Conservation (phyloP, 2,329 filamentous ascomycete species). For the Emericellopsis cladophorae region DNA sequence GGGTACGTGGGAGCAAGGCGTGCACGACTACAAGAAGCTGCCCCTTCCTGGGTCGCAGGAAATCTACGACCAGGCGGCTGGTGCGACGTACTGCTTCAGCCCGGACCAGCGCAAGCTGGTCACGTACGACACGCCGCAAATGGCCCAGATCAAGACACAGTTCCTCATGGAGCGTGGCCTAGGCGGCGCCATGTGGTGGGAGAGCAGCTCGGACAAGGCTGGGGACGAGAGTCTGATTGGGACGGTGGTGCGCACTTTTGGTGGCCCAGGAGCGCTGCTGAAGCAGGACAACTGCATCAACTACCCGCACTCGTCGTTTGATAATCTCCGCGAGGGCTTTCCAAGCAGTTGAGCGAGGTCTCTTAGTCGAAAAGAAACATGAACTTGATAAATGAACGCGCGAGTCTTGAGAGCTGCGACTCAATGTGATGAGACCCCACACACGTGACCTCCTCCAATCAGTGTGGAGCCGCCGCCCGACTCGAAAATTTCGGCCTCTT, state of each 20-base stretch:
- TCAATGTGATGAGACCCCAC: slow-evolving; percentile 1
- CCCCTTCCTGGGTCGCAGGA: slow-evolving; percentile 57
- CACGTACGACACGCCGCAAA: slow-evolving; percentile 61
- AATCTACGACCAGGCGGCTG: slow-evolving; percentile 45
- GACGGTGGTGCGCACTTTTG: slow-evolving; percentile 47
- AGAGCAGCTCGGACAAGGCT: slow-evolving; percentile 65
- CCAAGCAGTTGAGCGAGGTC: slow-evolving; percentile 22
- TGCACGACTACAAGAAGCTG: slow-evolving; percentile 81
- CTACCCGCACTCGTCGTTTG: slow-evolving; percentile 57
- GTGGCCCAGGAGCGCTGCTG: slow-evolving; percentile 36
- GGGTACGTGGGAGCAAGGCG: slow-evolving; percentile 73
- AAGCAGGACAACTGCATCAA: slow-evolving; percentile 44
- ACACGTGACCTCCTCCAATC: slow-evolving; percentile 2
- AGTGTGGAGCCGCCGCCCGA: background rate
- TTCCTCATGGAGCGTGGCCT: slow-evolving; percentile 57
- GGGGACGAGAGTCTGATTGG: slow-evolving; percentile 56
- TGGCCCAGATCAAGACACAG: slow-evolving; percentile 56
- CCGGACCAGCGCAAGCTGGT: slow-evolving; percentile 51
- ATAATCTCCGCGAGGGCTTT: slow-evolving; percentile 52
- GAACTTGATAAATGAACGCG: background rate
- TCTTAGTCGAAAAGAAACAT: background rate
- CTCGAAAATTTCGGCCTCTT: background rate
- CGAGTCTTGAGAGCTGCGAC: background rate
- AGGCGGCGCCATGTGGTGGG: slow-evolving; percentile 97
- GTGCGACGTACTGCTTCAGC: slow-evolving; percentile 72